Evolutionary conservation across 345 rosid genomes (phyloP).

Genomic region (Bretschneidera sinensis): DNA sequence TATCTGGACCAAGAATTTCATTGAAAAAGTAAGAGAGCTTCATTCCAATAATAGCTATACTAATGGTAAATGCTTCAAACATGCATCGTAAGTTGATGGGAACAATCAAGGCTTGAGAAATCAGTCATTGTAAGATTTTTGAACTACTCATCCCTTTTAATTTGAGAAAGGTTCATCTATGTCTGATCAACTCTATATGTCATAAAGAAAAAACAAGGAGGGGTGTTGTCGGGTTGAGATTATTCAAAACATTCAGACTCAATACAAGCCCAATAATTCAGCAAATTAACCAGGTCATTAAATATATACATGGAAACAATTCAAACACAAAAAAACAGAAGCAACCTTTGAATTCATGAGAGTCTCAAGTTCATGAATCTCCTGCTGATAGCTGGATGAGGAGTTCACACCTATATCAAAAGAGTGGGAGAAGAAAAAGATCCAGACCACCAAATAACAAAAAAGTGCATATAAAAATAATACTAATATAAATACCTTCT

Average conservation of each 20-base stretch:
- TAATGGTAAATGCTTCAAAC: no score
- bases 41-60: no score
- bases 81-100: not conserved
- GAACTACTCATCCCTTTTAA: not conserved
- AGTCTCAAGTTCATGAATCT: constrained; percentile 59
- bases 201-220: not conserved
- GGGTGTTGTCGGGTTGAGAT: no score
- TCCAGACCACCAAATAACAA: not conserved
- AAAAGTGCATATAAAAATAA: constrained; percentile 10
- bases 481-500: constrained; percentile 43
- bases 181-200: not conserved
- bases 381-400: constrained; percentile 40
- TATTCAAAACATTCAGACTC: no score
- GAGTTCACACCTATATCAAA: constrained; percentile 37
- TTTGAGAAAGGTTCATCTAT: not conserved
- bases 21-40: not conserved
- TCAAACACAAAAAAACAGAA: constrained; percentile 15
- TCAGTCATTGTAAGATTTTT: no score
- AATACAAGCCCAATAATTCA: no score
- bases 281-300: constrained; percentile 5
- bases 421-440: not conserved
- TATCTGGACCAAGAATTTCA: no score
- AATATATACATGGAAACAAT: constrained; percentile 6
- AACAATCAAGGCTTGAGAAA: not conserved
- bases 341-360: constrained; percentile 81